Evolutionary conservation across 331 rosid genomes (phyloP), one percentile per base, ranked within the genome.

Genomic region (Rhamnella rubrinervis): DNA sequence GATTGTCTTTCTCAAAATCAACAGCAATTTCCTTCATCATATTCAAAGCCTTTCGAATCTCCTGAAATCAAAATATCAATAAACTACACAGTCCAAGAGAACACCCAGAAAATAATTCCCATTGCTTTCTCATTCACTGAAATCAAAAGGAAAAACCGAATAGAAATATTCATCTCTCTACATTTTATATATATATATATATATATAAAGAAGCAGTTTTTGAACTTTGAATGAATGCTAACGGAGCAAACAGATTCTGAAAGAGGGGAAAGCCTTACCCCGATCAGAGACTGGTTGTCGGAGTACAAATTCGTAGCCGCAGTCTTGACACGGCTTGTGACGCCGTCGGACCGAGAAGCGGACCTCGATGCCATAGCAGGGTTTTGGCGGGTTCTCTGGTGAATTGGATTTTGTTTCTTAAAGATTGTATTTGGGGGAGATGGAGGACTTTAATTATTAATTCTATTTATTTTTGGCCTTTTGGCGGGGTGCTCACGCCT

Each of bases 21-120:
- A 89, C 85, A 0, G 93, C 97, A 71, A 95, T 74, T 6, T 83
- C 90, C 86, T 84, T 89, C 91, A 89, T 85, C 81, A 84, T 8
- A 61, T 8, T 37, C 71, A 83, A 70, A 40, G 86, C 65, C 79
- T 55, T 72, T 31, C 97, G 85, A 20, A 88, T 76, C 55, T 89
- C 95, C 97, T 95, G 79, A 81, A 68, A 67, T n/a, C 61, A 72
- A 63, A 39, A 47, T 49, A 66, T 23, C 67, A 63, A 69, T 17
- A 53, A 53, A 53, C 2, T 18, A 17, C 8, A 52, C 25, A 59
- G 41, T 16, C 17, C 56, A 44, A 37, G 4, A 65, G 3, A 39
- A 7, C 8, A 5, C 62, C 35, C 17, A 25, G 38, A 58, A 58
- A 28, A 23, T 14, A 13, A 58, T 4, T 23, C 20, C 13, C 38